Evolutionary conservation across 1,284 basidiomycete species (phyloP), one percentile per base, ranked within the genome.

Genomic region (Exsudoporus floridanus): DNA sequence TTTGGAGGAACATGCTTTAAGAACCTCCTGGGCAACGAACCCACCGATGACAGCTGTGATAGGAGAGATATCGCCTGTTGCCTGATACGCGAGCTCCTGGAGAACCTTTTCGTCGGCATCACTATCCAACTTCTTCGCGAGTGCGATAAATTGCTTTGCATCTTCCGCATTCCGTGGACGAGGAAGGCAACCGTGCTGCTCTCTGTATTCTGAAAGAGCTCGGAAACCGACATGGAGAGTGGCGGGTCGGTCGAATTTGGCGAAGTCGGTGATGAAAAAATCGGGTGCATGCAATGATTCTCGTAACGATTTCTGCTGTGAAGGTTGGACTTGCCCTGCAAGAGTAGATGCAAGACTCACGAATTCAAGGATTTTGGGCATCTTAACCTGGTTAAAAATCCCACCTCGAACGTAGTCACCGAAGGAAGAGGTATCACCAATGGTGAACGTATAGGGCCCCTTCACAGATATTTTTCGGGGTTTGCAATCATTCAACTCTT

Each of bases 311-410:
- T 98, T 98, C 94, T 96, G 63, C 6, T 46, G 38, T 13, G 10
- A 39, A 49, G 13, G 35, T 61, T 50, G 46, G 36, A 41, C 43
- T 43, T n/a, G 45, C 37, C 18, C 33, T 37, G 14, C 0, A 30
- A 42, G 18, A 37, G 36, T 16, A 36, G 12, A 27, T 27, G 7
- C 35, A 27, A 44, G 23, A 77, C 90, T 65, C 62, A 96, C 94
- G 65, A 97, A 98, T 70, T 92, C 83, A 50, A 99, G 78, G 55
- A 93, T 82, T 77, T 97, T 98, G 21, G 97, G 97, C 94, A 97
- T 95, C 78, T 99, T 99, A 65, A 99, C 94, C 74, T 99, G 97
- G 16, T 92, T 95, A 71, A 99, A 99, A 61, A 96, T 90, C 46
- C 97, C 97, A 30, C 95, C 97, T 30, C 84, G 74, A 65, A 88